Conservation (phyloP, 2,329 filamentous ascomycete genomes). For the Madurella fahalii region DNA sequence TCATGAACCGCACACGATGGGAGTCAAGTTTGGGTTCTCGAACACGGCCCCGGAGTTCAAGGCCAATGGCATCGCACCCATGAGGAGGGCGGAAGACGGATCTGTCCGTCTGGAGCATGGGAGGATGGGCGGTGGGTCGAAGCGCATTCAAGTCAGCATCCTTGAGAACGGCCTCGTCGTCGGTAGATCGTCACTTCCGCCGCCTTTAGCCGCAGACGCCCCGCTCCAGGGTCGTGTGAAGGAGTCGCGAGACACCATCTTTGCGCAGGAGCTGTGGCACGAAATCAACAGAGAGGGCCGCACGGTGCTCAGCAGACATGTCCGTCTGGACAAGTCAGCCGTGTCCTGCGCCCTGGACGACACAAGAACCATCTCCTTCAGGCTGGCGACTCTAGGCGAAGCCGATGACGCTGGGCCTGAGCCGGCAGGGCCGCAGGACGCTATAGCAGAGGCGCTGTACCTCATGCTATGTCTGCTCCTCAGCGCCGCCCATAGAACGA, state of each 20-base stretch:
- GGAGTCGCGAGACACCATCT: conserved; percentile 73
- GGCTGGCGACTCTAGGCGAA: conserved; percentile 61
- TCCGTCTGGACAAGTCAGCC: conserved; percentile 57
- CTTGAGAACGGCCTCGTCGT: conserved; percentile 53
- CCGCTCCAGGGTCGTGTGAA: conserved; percentile 65
- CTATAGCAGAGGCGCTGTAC: conserved; percentile 61
- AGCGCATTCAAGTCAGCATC: conserved; percentile 65
- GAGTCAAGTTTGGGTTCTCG: conserved; percentile 83
- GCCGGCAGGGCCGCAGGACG: conserved; percentile 36
- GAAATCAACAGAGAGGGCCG: conserved; percentile 82
- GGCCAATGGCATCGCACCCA: conserved; percentile 72
- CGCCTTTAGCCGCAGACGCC: conserved; percentile 52
- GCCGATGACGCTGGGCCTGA: conserved; percentile 32
- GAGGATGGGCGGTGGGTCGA: conserved; percentile 45
- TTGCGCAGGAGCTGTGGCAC: conserved; percentile 83
- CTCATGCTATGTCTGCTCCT: conserved; percentile 72
- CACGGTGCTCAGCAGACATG: conserved; percentile 63
- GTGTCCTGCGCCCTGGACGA: conserved; percentile 54
- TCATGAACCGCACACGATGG: conserved; percentile 67
- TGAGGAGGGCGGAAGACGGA: conserved; percentile 71
- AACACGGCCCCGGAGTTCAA: conserved; percentile 54
- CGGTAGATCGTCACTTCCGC: conserved; percentile 52
- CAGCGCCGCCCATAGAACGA: conserved; percentile 72
- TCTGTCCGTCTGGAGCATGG: conserved; percentile 68
- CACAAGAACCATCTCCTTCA: conserved; percentile 58